Conservation (phyloP, 2,329 filamentous ascomycete species). For the Aspergillus ruber region DNA sequence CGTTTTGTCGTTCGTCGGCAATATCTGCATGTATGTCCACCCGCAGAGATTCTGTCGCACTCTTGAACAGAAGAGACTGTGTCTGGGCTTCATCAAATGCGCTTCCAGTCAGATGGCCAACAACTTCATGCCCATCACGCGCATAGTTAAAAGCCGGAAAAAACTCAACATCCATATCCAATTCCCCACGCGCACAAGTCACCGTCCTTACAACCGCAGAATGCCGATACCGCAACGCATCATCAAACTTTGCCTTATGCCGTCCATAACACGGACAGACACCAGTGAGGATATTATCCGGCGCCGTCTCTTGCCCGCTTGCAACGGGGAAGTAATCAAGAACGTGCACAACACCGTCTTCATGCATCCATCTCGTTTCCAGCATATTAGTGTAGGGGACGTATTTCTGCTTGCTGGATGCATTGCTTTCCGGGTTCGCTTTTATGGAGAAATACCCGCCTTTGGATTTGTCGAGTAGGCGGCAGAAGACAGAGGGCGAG, state of each 20-base stretch:
- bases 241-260: slow-evolving; percentile 36
- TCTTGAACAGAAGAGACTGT: slow-evolving; percentile 59
- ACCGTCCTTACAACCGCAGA: slow-evolving; percentile 57
- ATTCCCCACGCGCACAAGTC: slow-evolving; percentile 62
- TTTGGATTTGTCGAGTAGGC: slow-evolving; percentile 61
- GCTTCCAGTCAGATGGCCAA: slow-evolving; percentile 23
- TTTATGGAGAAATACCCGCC: slow-evolving; percentile 64
- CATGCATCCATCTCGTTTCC: slow-evolving; percentile 70
- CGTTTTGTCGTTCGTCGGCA: too few species aligned
- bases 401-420: slow-evolving; percentile 71
- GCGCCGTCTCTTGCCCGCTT: slow-evolving; percentile 46
- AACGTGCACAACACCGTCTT: slow-evolving; percentile 66
- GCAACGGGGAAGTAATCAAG: slow-evolving; percentile 74
- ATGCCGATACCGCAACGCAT: slow-evolving; percentile 42
- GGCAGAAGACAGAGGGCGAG: slow-evolving; percentile 68
- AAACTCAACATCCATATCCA: slow-evolving; percentile 62
- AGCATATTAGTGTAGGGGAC: slow-evolving; percentile 68
- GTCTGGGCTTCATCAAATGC: slow-evolving; percentile 37
- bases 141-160: slow-evolving; percentile 71
- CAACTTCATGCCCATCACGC: slow-evolving; percentile 49
- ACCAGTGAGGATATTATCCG: slow-evolving; percentile 22
- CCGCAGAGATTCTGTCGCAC: slow-evolving; percentile 37
- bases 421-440: slow-evolving; percentile 41
- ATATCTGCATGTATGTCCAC: too few species aligned
- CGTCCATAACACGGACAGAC: slow-evolving; percentile 28